phyloP scores from a whole-genome alignment of 2,329 filamentous ascomycete species.

The Verruconis gallopava region DNA sequence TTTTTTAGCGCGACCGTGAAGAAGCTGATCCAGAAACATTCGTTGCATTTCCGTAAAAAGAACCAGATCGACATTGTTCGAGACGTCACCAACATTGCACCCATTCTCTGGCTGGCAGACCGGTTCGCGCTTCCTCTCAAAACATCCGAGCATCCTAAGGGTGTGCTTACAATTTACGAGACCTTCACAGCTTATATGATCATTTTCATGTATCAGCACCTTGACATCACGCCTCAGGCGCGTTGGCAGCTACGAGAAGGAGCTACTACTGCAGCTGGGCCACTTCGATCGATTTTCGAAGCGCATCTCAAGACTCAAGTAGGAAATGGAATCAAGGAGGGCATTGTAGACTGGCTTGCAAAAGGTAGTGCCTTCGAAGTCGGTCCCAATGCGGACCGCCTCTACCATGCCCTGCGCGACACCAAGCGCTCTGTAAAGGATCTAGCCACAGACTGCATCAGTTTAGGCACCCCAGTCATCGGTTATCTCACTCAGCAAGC shows the following conservation, averaged over 20 bases:
- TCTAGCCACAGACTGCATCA: slow-evolving; percentile 37
- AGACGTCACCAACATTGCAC: slow-evolving; percentile 55
- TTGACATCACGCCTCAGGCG: slow-evolving; percentile 38
- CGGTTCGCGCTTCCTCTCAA: slow-evolving; percentile 57
- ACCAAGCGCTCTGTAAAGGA: slow-evolving; percentile 35
- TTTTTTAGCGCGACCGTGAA: slow-evolving; percentile 32
- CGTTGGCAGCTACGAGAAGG: slow-evolving; percentile 37
- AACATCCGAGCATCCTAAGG: slow-evolving; percentile 45
- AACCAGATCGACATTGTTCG: slow-evolving; percentile 43
- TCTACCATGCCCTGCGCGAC: slow-evolving; percentile 37
- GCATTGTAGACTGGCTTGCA: slow-evolving; percentile 33
- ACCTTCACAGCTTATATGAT: slow-evolving; percentile 33
- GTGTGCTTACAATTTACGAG: slow-evolving; percentile 35
- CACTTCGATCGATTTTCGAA: slow-evolving; percentile 29
- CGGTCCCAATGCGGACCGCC: slow-evolving; percentile 35
- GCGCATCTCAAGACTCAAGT: slow-evolving; percentile 33
- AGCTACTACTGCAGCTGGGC: slow-evolving; percentile 26
- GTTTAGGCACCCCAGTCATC: slow-evolving; percentile 36
- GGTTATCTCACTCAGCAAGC: slow-evolving; percentile 41
- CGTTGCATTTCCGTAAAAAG: slow-evolving; percentile 31
- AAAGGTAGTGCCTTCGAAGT: slow-evolving; percentile 39
- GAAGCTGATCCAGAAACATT: slow-evolving; percentile 34
- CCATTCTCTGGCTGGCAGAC: slow-evolving; percentile 50
- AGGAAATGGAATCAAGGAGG: slow-evolving; percentile 25
- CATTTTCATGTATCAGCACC: slow-evolving; percentile 38